Evolutionary conservation across 331 rosid species (phyloP), one percentile per base, ranked within the genome.

Genomic region (Quercus phellos): DNA sequence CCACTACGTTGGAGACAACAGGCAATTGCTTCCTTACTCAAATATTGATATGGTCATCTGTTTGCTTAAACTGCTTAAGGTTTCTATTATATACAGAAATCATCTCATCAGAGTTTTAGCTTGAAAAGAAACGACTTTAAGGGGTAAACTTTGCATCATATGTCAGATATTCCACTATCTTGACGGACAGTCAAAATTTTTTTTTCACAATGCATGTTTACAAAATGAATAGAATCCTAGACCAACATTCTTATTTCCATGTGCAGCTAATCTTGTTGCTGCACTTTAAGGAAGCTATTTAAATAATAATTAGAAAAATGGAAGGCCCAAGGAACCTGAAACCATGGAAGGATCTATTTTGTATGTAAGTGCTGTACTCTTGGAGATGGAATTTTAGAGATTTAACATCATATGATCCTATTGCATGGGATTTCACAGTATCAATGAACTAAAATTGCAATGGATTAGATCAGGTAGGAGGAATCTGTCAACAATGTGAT

Each of bases 391-490:
- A 11, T 46, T 46, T 46, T 46, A 46, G 53, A 46, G 53, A 13
- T 10, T n/a, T 17, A 58, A 24, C 64, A 22, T 58, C 30, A 58
- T 46, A 46, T 22, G 32, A 21, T 22, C 26, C 64, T 10, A 58
- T 35, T 24, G 29, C 22, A 38, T 42, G 61, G 59, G 5, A 46
- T 14, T 66, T 66, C 26, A 7, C 11, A 17, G 6, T 17, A 32
- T 81, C 53, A 54, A 70, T 73, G 55, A 24, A 58, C 43, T 68
- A 5, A 30, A 46, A 42, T 51, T 81, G 53, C 55, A n/a, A 70
- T 55, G 58, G 35, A 70, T 54, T 29, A 53, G 61, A 53, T 46
- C 34, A 55, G 53, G 35, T 46, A 43, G 34, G 26, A 55, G 21
- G 53, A 29, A 71, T 78, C 11, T 53, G 51, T 58, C 51, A 42